A percentile compares a stretch with the other conserved stretches of the same genome.
Conservation (phyloP, 2,329 filamentous ascomycete genomes). For the Neonectria ditissima region DNA sequence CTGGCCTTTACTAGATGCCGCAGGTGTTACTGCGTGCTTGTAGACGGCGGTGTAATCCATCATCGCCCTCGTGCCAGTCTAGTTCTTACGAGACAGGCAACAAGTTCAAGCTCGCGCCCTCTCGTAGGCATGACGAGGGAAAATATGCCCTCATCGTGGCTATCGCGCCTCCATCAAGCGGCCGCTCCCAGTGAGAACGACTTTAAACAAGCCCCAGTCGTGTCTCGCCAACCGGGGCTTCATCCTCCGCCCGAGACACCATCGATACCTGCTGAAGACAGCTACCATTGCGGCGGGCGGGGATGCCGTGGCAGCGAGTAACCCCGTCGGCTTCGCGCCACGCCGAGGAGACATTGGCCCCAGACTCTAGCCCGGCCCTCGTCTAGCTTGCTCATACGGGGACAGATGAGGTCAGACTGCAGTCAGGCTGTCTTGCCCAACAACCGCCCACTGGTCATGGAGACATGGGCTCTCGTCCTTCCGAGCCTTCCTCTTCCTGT, state of each 20-base stretch:
- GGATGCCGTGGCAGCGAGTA: slow-evolving; percentile 18
- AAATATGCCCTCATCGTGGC: not conserved
- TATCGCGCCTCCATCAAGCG: slow-evolving; percentile 8
- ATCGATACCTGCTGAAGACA: slow-evolving; percentile 12
- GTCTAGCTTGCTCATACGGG: slow-evolving; percentile 16
- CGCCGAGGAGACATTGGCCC: slow-evolving; percentile 30
- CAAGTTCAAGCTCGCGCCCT: not conserved
- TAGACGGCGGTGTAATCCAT: slow-evolving; percentile 22
- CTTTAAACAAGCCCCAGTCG: not conserved
- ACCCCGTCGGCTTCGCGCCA: slow-evolving; percentile 25
- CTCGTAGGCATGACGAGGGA: not conserved
- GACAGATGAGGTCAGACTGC: slow-evolving; percentile 33
- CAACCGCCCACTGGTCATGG: too few species aligned
- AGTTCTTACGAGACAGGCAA: slow-evolving; percentile 16
- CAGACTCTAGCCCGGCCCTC: slow-evolving; percentile 17
- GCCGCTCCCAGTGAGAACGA: slow-evolving; percentile 12
- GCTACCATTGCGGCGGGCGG: slow-evolving; percentile 22
- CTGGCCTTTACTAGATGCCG: slow-evolving; percentile 17
- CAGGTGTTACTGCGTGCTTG: slow-evolving; percentile 6
- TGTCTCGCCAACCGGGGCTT: slow-evolving; percentile 6
- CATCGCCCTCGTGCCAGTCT: slow-evolving; percentile 6
- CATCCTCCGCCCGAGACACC: slow-evolving; percentile 3
- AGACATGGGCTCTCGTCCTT: not conserved
- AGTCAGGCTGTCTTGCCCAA: slow-evolving; percentile 23
- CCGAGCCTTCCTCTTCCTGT: not conserved